Evolutionary conservation across 2,329 filamentous ascomycete species (phyloP).

Genomic region (Beauveria asiatica): DNA sequence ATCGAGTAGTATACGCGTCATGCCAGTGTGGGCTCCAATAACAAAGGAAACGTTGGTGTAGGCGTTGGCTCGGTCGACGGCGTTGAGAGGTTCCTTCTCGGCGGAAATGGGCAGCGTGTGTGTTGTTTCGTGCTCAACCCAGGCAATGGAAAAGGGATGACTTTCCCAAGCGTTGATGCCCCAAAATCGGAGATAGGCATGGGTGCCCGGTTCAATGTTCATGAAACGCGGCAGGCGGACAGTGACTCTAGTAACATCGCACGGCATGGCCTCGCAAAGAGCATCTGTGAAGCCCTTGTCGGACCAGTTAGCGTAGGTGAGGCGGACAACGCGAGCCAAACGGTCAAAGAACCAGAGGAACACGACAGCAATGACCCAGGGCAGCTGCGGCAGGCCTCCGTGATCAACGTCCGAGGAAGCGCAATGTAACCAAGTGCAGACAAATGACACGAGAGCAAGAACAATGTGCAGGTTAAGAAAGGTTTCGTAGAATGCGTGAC

Average conservation of each 20-base stretch:
- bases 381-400: slow-evolving; percentile 60
- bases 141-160: slow-evolving; percentile 73
- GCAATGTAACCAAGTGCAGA: slow-evolving; percentile 72
- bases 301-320: slow-evolving; percentile 60
- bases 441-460: slow-evolving; percentile 58
- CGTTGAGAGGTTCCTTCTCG: slow-evolving; percentile 32
- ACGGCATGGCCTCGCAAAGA: slow-evolving; percentile 57
- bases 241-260: slow-evolving; percentile 62
- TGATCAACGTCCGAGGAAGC: slow-evolving; percentile 50
- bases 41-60: slow-evolving; percentile 65
- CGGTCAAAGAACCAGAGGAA: slow-evolving; percentile 72
- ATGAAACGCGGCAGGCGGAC: slow-evolving; percentile 59
- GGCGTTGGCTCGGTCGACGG: slow-evolving; percentile 32
- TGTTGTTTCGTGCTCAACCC: slow-evolving; percentile 50
- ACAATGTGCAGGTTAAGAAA: slow-evolving; percentile 84
- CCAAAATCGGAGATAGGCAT: slow-evolving; percentile 66
- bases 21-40: slow-evolving; percentile 78
- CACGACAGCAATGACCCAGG: slow-evolving; percentile 67
- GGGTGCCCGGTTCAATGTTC: slow-evolving; percentile 59
- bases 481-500: slow-evolving; percentile 95
- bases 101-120: slow-evolving; percentile 29
- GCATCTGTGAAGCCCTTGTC: slow-evolving; percentile 53
- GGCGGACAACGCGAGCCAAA: slow-evolving; percentile 50
- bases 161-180: slow-evolving; percentile 60
- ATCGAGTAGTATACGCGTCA: slow-evolving; percentile 75